Evolutionary conservation across 768 basidiomycete species (phyloP).

Genomic region (Phlegmacium glaucopus): DNA sequence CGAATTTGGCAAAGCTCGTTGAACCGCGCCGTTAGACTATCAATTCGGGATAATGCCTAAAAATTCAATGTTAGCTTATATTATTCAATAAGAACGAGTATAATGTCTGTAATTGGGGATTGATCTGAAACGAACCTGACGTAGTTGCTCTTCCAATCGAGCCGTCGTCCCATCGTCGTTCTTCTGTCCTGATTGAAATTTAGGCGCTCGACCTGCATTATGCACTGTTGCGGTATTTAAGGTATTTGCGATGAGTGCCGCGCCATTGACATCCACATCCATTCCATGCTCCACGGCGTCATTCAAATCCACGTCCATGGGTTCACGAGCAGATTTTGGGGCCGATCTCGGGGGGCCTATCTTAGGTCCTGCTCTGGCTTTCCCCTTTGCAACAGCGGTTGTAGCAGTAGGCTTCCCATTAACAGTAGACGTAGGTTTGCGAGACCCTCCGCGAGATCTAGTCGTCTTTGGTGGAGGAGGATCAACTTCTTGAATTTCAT

Average conservation of each 20-base stretch:
- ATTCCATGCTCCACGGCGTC: conserved; percentile 16
- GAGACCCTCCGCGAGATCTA: conserved; percentile 14
- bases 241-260: conserved; percentile 10
- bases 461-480: conserved; percentile 4
- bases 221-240: conserved; percentile 7
- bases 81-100: background rate
- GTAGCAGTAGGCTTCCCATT: conserved; percentile 14
- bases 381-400: conserved; percentile 4
- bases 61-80: background rate
- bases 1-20: conserved; percentile 58
- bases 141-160: conserved; percentile 20
- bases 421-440: conserved; percentile 14
- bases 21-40: conserved; percentile 48
- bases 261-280: conserved; percentile 17
- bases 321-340: conserved; percentile 1
- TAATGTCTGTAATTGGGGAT: no score
- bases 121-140: conserved; percentile 17
- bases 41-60: conserved; percentile 42
- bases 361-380: conserved; percentile 9
- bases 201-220: conserved; percentile 2
- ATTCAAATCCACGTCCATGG: conserved; percentile 12
- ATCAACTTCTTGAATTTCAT: conserved; percentile 15
- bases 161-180: conserved; percentile 10
- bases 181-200: conserved; percentile 6
- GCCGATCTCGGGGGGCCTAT: conserved; percentile 1